Evolutionary conservation across 441 rosid genomes (phyloP).

Genomic region (Croton setiger): DNA sequence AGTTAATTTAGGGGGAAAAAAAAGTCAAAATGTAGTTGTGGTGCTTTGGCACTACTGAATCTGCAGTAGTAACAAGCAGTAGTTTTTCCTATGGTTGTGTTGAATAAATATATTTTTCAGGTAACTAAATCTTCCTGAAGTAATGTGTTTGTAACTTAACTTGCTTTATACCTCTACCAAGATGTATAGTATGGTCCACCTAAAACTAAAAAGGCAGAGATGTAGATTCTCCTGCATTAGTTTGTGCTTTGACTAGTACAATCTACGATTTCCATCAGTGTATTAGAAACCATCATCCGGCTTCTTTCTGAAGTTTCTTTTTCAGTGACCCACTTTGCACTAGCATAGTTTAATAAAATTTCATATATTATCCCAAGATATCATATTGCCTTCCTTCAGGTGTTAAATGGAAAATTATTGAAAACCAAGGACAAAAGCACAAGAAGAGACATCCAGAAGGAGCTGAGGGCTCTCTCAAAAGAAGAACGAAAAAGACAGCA

Average conservation of each 20-base stretch:
- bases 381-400: slow-evolving; percentile 35
- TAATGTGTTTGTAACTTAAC: not conserved
- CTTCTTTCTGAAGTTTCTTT: slow-evolving; percentile 3
- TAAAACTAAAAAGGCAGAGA: not conserved
- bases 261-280: not conserved
- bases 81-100: not conserved
- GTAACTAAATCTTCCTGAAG: not conserved
- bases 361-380: slow-evolving; percentile 12
- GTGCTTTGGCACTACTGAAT: not conserved
- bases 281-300: slow-evolving; percentile 8
- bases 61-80: not conserved
- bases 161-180: not conserved
- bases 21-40: not conserved
- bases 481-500: slow-evolving; percentile 98
- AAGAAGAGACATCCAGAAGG: slow-evolving; percentile 83
- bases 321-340: slow-evolving; percentile 11
- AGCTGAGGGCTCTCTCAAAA: slow-evolving; percentile 75
- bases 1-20: not conserved
- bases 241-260: not conserved
- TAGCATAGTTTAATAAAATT: slow-evolving; percentile 11
- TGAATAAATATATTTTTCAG: not conserved
- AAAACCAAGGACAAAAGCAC: slow-evolving; percentile 77
- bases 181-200: not conserved
- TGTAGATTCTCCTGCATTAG: not conserved
- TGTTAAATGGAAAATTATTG: slow-evolving; percentile 76